These are phyloP conservation scores for Hirsutella thompsonii DNA, from an alignment of 2,329 filamentous ascomycete species.

Conservation along the genomic window DNA sequence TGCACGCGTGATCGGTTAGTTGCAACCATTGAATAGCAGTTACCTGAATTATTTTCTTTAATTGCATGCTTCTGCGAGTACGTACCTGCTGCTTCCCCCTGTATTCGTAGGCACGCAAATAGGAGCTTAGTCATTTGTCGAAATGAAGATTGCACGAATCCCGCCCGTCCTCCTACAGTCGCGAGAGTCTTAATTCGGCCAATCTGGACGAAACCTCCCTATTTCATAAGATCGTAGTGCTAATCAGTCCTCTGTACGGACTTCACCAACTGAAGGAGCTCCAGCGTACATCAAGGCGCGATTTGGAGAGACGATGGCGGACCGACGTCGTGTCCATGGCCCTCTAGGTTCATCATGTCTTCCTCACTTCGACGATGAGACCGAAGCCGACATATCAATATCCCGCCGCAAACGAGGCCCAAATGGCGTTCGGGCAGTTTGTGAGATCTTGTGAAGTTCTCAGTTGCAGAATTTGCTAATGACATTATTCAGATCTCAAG, in stretches of 20 bases:
- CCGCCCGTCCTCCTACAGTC: too few species aligned
- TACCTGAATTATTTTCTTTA: too few species aligned
- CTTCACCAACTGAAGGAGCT: neutral
- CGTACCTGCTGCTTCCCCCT: too few species aligned
- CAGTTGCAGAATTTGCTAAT: neutral
- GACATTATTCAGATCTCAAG: conserved; percentile 55
- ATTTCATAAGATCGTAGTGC: too few species aligned
- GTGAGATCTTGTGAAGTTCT: conserved; percentile 6
- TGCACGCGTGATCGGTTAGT: too few species aligned
- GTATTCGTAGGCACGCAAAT: too few species aligned
- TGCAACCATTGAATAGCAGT: too few species aligned
- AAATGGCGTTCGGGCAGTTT: conserved; percentile 55
- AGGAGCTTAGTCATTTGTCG: too few species aligned
- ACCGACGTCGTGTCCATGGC: conserved; percentile 83
- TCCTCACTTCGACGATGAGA: conserved; percentile 51
- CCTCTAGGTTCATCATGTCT: conserved; percentile 65
- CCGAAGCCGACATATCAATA: conserved; percentile 32
- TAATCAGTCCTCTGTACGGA: neutral
- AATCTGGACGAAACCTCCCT: too few species aligned
- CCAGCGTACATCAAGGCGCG: neutral
- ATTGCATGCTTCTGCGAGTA: too few species aligned
- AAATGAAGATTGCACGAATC: too few species aligned
- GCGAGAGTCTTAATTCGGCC: too few species aligned
- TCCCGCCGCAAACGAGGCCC: conserved; percentile 38
- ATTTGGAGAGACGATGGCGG: conserved; percentile 47